Base-by-base conservation (phyloP, 2,329 filamentous ascomycete genomes). In the Phialophora macrospora region DNA sequence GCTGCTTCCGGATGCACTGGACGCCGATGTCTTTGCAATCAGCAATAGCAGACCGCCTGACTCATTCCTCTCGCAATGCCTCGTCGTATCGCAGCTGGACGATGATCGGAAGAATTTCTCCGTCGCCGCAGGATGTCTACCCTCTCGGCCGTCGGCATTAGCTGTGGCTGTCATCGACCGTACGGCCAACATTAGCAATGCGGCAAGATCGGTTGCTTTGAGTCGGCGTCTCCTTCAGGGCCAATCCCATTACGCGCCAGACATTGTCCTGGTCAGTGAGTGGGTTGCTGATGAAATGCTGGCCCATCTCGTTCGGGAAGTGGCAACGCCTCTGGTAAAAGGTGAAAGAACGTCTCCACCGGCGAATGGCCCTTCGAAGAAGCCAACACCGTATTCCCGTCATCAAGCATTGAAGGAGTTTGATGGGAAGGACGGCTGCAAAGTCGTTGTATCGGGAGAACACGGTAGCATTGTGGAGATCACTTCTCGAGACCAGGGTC, bases 251-350 rank as follows among this genome's bases (percentile, higher is more conserved):
- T 89, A 88, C 71, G 83, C 85, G 0, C 87, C 87, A 0, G 87
- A 89, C 70, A 32, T 88, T 0, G 83, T 89, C 0, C 75, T 89
- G 0, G 86, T 90, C n/a, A 88, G 89, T 66, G 87, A 89, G 68
- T 89, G 83, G 65, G 78, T 81, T 3, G 84, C 56, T 28, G 30
- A 64, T 28, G 57, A 60, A 6, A 49, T 64, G 12, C 49, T 64
- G 34, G 46, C 22, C 30, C 62, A 64, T 44, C 57, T 60, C 20
- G 44, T 64, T 24, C 62, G 49, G 12, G 49, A 64, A 38, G 41
- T 51, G 5, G 38, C 58, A 5, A 64, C 56, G 14, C 51, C 62
- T 48, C 24, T 51, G 5, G n/a, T 55, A 30, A 24, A 30, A 22
- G 59, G 12, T 12, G 44, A 49, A 41, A 49, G 41, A 32, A 28